A percentile compares a stretch with the other conserved stretches of the same genome.
These are phyloP conservation scores for Termitomyces sp. DNA, from an alignment of 768 basidiomycete genomes.

Conservation along the genomic window DNA sequence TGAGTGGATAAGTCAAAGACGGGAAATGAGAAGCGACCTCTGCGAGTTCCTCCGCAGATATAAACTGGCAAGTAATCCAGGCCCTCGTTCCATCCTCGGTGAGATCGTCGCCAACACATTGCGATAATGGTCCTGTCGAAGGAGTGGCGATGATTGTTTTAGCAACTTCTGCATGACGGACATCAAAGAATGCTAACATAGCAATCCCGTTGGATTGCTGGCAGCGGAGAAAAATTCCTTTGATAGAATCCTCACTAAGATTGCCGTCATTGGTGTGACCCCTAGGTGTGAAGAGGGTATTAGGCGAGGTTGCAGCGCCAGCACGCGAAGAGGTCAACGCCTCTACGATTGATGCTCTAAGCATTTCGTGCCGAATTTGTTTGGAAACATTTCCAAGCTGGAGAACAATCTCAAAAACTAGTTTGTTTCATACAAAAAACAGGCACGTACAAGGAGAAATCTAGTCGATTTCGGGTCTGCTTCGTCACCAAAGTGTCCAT, in stretches of 20 bases:
- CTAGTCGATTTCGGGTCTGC: conserved; percentile 27
- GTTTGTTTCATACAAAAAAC: neutral
- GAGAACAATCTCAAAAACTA: neutral
- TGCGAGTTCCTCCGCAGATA: conserved; percentile 38
- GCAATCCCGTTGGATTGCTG: conserved; percentile 47
- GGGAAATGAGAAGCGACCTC: conserved; percentile 27
- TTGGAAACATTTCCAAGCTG: conserved; percentile 34
- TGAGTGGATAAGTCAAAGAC: conserved; percentile 6
- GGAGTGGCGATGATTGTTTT: conserved; percentile 31
- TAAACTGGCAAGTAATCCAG: conserved; percentile 36
- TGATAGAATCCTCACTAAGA: conserved; percentile 29
- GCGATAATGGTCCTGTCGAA: conserved; percentile 20
- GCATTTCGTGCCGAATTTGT: conserved; percentile 17
- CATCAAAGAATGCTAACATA: conserved; percentile 56
- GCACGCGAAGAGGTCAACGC: conserved; percentile 13
- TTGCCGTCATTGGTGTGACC: neutral
- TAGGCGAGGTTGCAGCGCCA: neutral
- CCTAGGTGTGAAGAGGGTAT: neutral
- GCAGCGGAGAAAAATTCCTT: conserved; percentile 51
- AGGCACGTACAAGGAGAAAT: conserved; percentile 27
- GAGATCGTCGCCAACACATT: conserved; percentile 23
- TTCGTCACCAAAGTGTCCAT: conserved; percentile 19
- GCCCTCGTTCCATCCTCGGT: conserved; percentile 17
- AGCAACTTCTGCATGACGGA: conserved; percentile 46
- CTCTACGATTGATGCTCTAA: conserved; percentile 23